Evolutionary conservation across 768 basidiomycete species (phyloP), one percentile per base, ranked within the genome.

Genomic region (Chalciporus pseudorubinellus): DNA sequence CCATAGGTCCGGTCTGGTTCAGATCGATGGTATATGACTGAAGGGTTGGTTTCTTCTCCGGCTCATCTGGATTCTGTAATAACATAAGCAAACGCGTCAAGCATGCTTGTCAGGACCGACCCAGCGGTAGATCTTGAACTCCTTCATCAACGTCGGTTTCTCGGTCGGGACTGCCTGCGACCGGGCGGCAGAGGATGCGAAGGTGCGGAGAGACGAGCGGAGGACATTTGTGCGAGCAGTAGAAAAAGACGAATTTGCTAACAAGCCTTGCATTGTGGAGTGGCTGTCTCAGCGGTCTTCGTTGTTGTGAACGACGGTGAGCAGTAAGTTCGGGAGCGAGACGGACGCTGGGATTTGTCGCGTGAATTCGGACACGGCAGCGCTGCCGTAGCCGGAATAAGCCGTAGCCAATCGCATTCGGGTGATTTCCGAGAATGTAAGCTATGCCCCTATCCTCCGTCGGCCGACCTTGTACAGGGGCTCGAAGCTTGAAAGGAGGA

Each of bases 111-210:
- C 29, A 1, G 29, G 29, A 43, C 58, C 38, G 51, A 92, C 92
- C 93, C 97, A 99, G 69, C 97, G 90, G 76, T 99, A 99, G 59
- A 99, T 94, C 80, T 95, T 91, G 80, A 99, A 98, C 71, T 94
- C 88, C 76, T 98, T 98, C 63, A 86, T 76, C 59, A 88, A 66
- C 16, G 81, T 81, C 0, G 84, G 82, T 69, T 89, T 89, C 73
- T 85, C 75, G 2, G 72, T 68, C 0, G 85, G 82, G 3, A 81
- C 78, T 20, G 79, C 68, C 57, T 68, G 62, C 13, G 28, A 56
- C 44, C 58, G 55, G 7, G 55, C 36, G 0, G 63, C 51, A 1
- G 70, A 68, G 5, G 73, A 62, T 2, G 66, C 14, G 41, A 75
- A 75, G 1, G 70, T 39, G 46, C 73, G 73, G 24, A 57, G 7